Base-by-base conservation (phyloP, 345 rosid species). In the Pugionium dolabratum region DNA sequence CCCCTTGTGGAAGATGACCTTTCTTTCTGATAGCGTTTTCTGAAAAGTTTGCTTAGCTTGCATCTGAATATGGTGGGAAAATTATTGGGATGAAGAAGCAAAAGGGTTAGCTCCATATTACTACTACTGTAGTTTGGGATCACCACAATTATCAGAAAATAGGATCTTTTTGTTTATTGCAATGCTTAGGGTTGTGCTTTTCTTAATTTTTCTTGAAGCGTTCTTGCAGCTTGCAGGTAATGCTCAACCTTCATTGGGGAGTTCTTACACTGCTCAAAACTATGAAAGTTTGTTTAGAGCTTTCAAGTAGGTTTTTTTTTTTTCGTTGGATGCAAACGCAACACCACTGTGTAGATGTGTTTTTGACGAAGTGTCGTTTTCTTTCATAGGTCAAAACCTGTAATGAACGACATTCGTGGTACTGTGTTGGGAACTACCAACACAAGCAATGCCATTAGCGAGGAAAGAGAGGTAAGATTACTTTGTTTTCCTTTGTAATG, bases 201-300 rank as follows among this genome's bases (percentile, higher is more conserved):
- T 4, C 5, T 35, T 35, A 44, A 58, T 49, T 0, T 51, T 27
- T 44, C 2, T 9, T 65, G 62, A 31, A 43, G 25, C 39, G 36
- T 73, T 59, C 28, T 6, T 39, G 68, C 72, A 73, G 77, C 70
- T 67, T 62, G 61, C 66, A 55, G 74, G 69, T 50, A 67, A 47
- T 7, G 59, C 64, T 53, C 69, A 67, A 41, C 73, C 74, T 53
- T 74, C 64, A 4, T 54, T 2, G 54, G 64, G 64, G 26, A 50
- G 59, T 9, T 68, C 74, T 4, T 36, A 55, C 65, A 41, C 41
- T 33, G 66, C 54, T 48, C 73, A 74, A 10, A 62, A 69, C 70
- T 69, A 62, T 35, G 55, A 74, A 9, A 62, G 43, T 43, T 35
- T 74, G 35, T 62, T 4, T 48, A 68, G 74, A 50, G 37, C 53